Conservation (phyloP, 495 filamentous ascomycete genomes). For the Thozetella sp. region DNA sequence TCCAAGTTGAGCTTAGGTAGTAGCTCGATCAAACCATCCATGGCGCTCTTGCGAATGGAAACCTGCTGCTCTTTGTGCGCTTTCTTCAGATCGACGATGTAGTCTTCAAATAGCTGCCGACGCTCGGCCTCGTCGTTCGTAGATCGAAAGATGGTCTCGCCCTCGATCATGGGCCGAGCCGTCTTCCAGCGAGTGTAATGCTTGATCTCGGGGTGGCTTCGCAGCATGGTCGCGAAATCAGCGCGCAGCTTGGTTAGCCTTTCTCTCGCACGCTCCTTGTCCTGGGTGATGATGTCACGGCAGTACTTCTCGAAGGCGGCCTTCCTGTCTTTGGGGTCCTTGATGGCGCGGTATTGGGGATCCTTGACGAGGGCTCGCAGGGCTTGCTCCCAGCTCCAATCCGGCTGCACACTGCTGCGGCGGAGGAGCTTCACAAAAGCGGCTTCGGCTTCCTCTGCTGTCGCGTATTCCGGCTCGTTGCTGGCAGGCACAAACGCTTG, state of each 20-base stretch:
- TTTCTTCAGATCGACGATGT: constrained; percentile 82
- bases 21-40: constrained; percentile 80
- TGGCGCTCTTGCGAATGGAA: constrained; percentile 72
- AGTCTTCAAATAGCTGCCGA: constrained; percentile 92
- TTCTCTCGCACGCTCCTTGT: constrained; percentile 94
- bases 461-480: constrained; percentile 82
- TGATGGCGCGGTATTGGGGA: constrained; percentile 89
- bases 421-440: constrained; percentile 92
- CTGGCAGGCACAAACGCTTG: constrained; percentile 62
- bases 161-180: constrained; percentile 90
- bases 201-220: constrained; percentile 96
- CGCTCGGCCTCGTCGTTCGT: constrained; percentile 88
- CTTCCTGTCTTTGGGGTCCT: constrained; percentile 91
- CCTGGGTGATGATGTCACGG: constrained; percentile 84
- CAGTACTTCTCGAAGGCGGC: constrained; percentile 95
- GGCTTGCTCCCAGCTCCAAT: constrained; percentile 92
- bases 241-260: constrained; percentile 88
- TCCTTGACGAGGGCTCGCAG: constrained; percentile 91
- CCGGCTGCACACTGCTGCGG: constrained; percentile 79
- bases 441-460: constrained; percentile 87
- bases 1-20: constrained; percentile 85
- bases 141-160: constrained; percentile 91
- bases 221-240: constrained; percentile 96
- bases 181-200: constrained; percentile 98
- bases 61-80: constrained; percentile 73